A percentile compares a stretch with the other conserved stretches of the same genome.
These are phyloP conservation scores for Cystofilobasidium bisporidii DNA, from an alignment of 768 basidiomycete genomes.

Conservation along the genomic window DNA sequence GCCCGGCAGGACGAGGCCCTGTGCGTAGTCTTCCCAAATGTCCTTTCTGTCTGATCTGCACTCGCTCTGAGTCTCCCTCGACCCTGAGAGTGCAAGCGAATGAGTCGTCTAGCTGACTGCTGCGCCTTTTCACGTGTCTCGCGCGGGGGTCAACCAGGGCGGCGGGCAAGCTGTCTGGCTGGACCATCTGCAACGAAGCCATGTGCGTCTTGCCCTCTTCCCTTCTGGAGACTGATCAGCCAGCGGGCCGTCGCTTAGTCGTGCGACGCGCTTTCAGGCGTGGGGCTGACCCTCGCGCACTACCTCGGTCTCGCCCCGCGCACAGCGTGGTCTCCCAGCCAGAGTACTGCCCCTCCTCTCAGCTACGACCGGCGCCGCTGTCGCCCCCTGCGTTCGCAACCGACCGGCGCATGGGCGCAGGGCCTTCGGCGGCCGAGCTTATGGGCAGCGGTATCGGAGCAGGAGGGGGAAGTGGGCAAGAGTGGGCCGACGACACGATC, in stretches of 20 bases:
- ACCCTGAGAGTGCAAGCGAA: no score
- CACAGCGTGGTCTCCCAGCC: not conserved
- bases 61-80: not conserved
- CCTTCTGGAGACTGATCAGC: no score
- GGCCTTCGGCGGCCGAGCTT: not conserved
- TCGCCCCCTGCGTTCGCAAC: not conserved
- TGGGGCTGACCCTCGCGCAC: not conserved
- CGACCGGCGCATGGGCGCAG: not conserved
- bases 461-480: not conserved
- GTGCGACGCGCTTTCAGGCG: no score
- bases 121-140: no score
- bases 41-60: no score
- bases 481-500: not conserved
- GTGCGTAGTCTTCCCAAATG: not conserved
- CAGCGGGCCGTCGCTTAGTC: no score
- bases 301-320: no score
- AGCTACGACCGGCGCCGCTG: not conserved
- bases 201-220: conserved; percentile 7
- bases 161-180: conserved; percentile 11
- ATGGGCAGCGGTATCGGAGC: not conserved
- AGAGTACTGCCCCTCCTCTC: not conserved
- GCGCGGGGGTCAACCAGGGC: not conserved
- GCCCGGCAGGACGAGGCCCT: conserved; percentile 16
- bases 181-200: not conserved
- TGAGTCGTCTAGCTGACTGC: not conserved